phyloP scores from a whole-genome alignment of 768 basidiomycete species.

The Wakefieldia striispora region DNA sequence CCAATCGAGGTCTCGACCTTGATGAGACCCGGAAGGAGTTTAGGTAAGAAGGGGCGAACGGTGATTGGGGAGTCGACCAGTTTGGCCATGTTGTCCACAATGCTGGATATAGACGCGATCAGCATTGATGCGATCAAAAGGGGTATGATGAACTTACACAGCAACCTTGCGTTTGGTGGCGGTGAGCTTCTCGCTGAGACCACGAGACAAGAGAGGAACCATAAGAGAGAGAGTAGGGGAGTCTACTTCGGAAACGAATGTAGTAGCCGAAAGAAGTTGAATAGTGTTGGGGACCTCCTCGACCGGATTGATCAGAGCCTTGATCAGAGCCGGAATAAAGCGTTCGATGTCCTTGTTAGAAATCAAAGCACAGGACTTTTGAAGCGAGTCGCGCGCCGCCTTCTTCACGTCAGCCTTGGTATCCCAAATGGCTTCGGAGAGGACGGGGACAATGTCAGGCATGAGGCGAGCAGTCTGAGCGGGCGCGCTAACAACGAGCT shows the following conservation, averaged over 20 bases:
- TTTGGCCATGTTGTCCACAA: constrained; percentile 98
- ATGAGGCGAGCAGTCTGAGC: constrained; percentile 83
- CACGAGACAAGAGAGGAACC: constrained; percentile 93
- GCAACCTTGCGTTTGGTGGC: constrained; percentile 97
- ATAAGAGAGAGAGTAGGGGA: constrained; percentile 95
- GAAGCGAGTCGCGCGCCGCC: constrained; percentile 91
- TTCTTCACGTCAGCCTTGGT: constrained; percentile 99
- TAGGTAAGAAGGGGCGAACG: constrained; percentile 95
- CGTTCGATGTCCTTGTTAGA: constrained; percentile 98
- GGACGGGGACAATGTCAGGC: constrained; percentile 92
- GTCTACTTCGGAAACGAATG: constrained; percentile 99
- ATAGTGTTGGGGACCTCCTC: constrained; percentile 98
- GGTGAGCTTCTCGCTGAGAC: constrained; percentile 91
- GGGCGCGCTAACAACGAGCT: constrained; percentile 82
- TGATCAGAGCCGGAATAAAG: constrained; percentile 97
- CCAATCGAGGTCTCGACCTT: constrained; percentile 94
- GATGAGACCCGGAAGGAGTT: constrained; percentile 90
- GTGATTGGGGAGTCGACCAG: constrained; percentile 93
- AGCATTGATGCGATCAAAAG: constrained; percentile 14
- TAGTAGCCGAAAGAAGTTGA: constrained; percentile 93
- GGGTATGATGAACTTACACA: constrained; percentile 57
- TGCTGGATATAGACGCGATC: constrained; percentile 46
- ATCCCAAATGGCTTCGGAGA: constrained; percentile 97
- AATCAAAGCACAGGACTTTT: constrained; percentile 90
- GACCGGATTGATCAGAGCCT: constrained; percentile 97